phyloP scores from a whole-genome alignment of 2,329 filamentous ascomycete genomes.

The Fusarium concolor region DNA sequence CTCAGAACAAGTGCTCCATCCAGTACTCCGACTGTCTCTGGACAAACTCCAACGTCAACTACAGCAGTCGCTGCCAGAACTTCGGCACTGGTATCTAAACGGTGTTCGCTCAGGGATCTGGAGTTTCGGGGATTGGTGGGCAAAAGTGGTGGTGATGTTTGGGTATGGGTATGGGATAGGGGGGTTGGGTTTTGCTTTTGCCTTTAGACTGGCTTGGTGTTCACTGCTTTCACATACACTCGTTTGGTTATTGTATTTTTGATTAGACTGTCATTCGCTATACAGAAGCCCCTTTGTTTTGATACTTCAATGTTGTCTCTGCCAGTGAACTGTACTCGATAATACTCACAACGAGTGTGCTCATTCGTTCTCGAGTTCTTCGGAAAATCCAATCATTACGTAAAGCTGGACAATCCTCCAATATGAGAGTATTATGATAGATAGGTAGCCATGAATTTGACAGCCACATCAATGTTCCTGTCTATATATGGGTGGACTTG shows the following conservation, averaged over 20 bases:
- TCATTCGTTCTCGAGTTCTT: not conserved
- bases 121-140: constrained; percentile 1
- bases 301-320: not conserved
- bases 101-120: not conserved
- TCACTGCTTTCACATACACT: constrained; percentile 27
- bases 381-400: not conserved
- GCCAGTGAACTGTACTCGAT: not conserved
- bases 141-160: constrained; percentile 6
- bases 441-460: no score
- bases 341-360: not conserved
- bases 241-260: constrained; percentile 24
- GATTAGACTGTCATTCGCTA: constrained; percentile 34
- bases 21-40: constrained; percentile 63
- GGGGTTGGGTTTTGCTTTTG: not conserved
- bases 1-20: constrained; percentile 58
- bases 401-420: not conserved
- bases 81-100: constrained; percentile 48
- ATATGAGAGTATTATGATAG: no score
- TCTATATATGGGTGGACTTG: not conserved
- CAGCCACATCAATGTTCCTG: not conserved
- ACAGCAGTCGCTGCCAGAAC: constrained; percentile 54
- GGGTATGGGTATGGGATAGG: not conserved
- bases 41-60: constrained; percentile 55
- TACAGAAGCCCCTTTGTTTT: constrained; percentile 34
- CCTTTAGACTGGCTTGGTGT: constrained; percentile 14